Evolutionary conservation across 805 yeast genomes (phyloP).

Genomic region (Danielia oregonensis): DNA sequence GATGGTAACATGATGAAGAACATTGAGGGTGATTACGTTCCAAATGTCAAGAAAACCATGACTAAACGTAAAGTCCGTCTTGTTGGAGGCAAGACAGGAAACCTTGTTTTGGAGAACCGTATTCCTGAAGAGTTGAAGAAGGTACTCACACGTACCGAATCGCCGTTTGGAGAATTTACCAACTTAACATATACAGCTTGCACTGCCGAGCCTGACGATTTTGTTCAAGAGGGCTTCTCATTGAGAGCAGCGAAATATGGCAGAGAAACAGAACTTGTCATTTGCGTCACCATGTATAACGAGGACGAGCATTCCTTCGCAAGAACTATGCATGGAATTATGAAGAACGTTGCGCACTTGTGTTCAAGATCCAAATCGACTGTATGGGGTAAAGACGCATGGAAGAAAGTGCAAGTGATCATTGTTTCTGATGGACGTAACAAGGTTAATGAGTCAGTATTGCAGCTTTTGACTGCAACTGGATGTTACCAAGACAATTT

Average conservation of each 20-base stretch:
- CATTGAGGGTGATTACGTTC: slow-evolving; percentile 39
- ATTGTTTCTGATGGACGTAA: slow-evolving; percentile 94
- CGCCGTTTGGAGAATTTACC: slow-evolving; percentile 80
- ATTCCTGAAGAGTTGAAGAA: slow-evolving; percentile 84
- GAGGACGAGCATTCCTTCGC: slow-evolving; percentile 89
- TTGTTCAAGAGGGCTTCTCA: slow-evolving; percentile 74
- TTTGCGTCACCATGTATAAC: slow-evolving; percentile 96
- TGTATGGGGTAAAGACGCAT: slow-evolving; percentile 94
- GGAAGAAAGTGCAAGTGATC: slow-evolving; percentile 94
- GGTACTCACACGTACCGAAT: slow-evolving; percentile 79
- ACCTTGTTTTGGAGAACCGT: slow-evolving; percentile 88
- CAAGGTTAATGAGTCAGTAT: slow-evolving; percentile 77
- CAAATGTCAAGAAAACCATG: slow-evolving; percentile 64
- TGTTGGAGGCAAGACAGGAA: slow-evolving; percentile 59
- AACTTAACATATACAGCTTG: slow-evolving; percentile 98
- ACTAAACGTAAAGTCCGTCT: slow-evolving; percentile 72
- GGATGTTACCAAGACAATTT: slow-evolving; percentile 98
- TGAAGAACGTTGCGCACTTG: slow-evolving; percentile 86
- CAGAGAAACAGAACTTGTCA: slow-evolving; percentile 86
- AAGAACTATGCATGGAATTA: slow-evolving; percentile 90
- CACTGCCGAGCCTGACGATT: slow-evolving; percentile 88
- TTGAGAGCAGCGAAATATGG: slow-evolving; percentile 81
- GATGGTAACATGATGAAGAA: slow-evolving; percentile 47
- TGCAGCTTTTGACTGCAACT: slow-evolving; percentile 87
- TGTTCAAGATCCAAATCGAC: slow-evolving; percentile 76